Evolutionary conservation across 192 early-diverging fungal genomes (phyloP), one percentile per base, ranked within the genome.

Genomic region (Backusella morwellensis): DNA sequence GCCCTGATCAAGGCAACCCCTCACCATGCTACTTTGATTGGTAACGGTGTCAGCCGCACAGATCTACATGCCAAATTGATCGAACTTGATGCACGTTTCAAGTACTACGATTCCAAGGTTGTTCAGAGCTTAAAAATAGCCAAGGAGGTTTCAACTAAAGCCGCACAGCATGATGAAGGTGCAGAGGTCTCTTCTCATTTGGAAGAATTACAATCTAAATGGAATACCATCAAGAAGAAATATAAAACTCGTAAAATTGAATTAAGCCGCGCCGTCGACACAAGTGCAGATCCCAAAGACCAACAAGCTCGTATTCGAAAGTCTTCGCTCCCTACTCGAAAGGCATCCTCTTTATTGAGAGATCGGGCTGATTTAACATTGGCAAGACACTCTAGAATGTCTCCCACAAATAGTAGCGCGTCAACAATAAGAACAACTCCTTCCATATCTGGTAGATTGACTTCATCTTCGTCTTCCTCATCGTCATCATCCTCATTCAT

Each of bases 1-100:
- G 81, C 78, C 7, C 23, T 86, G 1, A 73, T 54, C 14, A 74
- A 74, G 40, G 59, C 70, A 35, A 78, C 83, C 0, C 73, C 73
- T 8, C 67, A 79, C 38, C 66, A 59, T 19, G 73, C 75, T 19
- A 72, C 40, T 0, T 68, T 81, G 56, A 66, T 75, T 41, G 66
- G 66, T n/a, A 82, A 63, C 38, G 74, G n/a, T 7, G 75, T 78
- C 36, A 72, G 67, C 15, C 54, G 54, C 35, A 74, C 80, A 36
- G 85, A 86, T 38, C 70, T 86, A 8, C 75, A 86, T 59, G 74
- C 81, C 14, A 73, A 79, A 32, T 54, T 68, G 11, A 84, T 84
- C 72, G 85, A 86, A 68, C 50, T 86, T 0, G 81, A 86, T n/a
- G 79, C 83, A 0, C 74, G 80, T 26, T 84, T 78, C 75, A 78